Base-by-base conservation (phyloP, 192 early-diverging fungal genomes). In the Backusella mclennaniae region DNA sequence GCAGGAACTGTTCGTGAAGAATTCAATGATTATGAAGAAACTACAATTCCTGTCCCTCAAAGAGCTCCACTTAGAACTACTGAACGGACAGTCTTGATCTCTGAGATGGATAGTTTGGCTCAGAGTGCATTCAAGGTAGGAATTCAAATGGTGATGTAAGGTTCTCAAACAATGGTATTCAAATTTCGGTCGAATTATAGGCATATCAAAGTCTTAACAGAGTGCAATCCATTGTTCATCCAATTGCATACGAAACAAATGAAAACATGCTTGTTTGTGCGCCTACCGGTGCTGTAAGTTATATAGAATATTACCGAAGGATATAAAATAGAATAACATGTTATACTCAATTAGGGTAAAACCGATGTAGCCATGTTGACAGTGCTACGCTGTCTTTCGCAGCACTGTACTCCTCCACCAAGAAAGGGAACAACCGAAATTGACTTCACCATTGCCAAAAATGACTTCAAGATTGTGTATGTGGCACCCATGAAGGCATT, bases 201-300 rank as follows among this genome's bases (percentile, higher is more conserved):
- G 91, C 92, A 23, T 98, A 98, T 82, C 88, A 88, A 31, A 86
- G 90, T 7, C 86, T 99, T 56, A 99, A 99, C 81, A 91, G 97
- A 59, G 91, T 99, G 59, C 98, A 99, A 85, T 96, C 95, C 23
- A 94, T 97, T 73, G 95, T 99, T 6, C 97, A 94, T 76, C 97
- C 96, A 29, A 90, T 94, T 6, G 96, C 96, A 0, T 99, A 94
- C 80, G 89, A 93, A 35, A 92, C 94, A n/a, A 98, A 96, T 82
- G 97, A 98, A 83, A 99, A 99, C 74, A 96, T 99, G 84, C 89
- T 99, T 42, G 94, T 99, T 36, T 98, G 96, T 78, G 98, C 98
- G 0, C 98, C 98, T 0, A 99, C 98, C 0, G 98, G 98, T 76
- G 96, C 96, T 4, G 91, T 92, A 88, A 84, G 88, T 87, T 42